Percentiles rank a stretch among this genome's conserved stretches.
These are phyloP conservation scores for Raphanus sativus DNA, from an alignment of 345 rosid species.

Conservation along the genomic window DNA sequence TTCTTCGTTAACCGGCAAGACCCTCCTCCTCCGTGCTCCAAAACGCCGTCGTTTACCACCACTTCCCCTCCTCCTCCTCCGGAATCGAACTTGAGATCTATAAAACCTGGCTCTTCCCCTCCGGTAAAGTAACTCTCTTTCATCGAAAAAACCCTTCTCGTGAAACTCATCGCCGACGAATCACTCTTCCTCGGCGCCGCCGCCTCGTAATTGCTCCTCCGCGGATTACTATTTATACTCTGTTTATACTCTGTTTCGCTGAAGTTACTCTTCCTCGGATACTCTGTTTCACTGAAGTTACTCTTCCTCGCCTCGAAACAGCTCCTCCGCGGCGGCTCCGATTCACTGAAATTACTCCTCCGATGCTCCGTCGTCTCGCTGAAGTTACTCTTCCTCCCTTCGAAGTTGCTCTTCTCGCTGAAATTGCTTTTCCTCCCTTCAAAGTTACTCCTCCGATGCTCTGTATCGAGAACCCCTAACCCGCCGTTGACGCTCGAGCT, in stretches of 20 bases:
- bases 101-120: conserved; percentile 81
- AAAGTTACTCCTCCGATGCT: conserved; percentile 82
- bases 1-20: conserved; percentile 64
- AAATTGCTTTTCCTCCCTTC: conserved; percentile 69
- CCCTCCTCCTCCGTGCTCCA: conserved; percentile 48
- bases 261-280: conserved; percentile 37
- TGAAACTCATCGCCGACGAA: conserved; percentile 36
- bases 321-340: conserved; percentile 54
- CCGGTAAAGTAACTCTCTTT: conserved; percentile 71
- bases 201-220: conserved; percentile 52
- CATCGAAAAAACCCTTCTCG: conserved; percentile 67
- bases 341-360: conserved; percentile 70
- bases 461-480: conserved; percentile 53
- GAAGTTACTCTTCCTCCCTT: conserved; percentile 38
- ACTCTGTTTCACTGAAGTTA: conserved; percentile 63
- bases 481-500: conserved; percentile 79
- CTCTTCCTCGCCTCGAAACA: conserved; percentile 69
- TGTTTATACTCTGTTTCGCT: conserved; percentile 47
- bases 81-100: conserved; percentile 82
- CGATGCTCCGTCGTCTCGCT: conserved; percentile 47
- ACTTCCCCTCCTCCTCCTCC: conserved; percentile 53
- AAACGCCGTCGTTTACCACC: conserved; percentile 32
- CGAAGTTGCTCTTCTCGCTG: conserved; percentile 39
- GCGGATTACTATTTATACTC: conserved; percentile 1
- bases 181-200: conserved; percentile 40